phyloP scores from a whole-genome alignment of 2,329 filamentous ascomycete genomes.

The Nigrograna mackinnonii region DNA sequence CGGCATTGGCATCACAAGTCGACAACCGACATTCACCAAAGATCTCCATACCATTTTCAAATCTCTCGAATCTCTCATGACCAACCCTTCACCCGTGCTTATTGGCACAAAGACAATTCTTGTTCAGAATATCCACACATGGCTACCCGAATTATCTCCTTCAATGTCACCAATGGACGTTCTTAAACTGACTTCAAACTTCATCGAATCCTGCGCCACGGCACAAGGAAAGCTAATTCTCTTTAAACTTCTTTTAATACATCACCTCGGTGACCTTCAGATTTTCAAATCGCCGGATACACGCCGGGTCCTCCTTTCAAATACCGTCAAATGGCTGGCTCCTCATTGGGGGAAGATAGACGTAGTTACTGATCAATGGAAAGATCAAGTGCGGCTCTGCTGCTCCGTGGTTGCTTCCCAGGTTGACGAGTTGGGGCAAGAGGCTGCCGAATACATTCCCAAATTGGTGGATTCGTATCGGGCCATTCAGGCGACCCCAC shows the following conservation, averaged over 20 bases:
- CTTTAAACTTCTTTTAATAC: conserved; percentile 89
- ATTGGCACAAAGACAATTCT: conserved; percentile 94
- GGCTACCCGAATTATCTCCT: conserved; percentile 87
- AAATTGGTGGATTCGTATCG: conserved; percentile 91
- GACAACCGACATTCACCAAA: conserved; percentile 74
- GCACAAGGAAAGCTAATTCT: conserved; percentile 90
- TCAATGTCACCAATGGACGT: conserved; percentile 83
- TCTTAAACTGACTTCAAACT: conserved; percentile 86
- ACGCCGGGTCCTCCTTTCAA: conserved; percentile 72
- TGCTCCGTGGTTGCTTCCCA: conserved; percentile 91
- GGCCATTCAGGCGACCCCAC: conserved; percentile 69
- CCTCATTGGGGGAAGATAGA: conserved; percentile 86
- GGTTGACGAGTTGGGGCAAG: conserved; percentile 74
- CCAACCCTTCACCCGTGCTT: conserved; percentile 79
- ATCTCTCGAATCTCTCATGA: conserved; percentile 86
- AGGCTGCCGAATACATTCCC: conserved; percentile 86
- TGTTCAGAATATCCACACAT: conserved; percentile 95
- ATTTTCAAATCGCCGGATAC: conserved; percentile 82
- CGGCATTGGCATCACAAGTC: conserved; percentile 78
- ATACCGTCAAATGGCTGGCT: conserved; percentile 86
- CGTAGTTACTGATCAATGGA: conserved; percentile 81
- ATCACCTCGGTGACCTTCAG: conserved; percentile 83
- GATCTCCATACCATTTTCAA: conserved; percentile 88
- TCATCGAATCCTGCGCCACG: conserved; percentile 85
- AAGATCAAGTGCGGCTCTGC: conserved; percentile 89